Evolutionary conservation across 2,329 filamentous ascomycete species (phyloP), one percentile per base, ranked within the genome.

Genomic region (Pseudogymnoascus pannorum): DNA sequence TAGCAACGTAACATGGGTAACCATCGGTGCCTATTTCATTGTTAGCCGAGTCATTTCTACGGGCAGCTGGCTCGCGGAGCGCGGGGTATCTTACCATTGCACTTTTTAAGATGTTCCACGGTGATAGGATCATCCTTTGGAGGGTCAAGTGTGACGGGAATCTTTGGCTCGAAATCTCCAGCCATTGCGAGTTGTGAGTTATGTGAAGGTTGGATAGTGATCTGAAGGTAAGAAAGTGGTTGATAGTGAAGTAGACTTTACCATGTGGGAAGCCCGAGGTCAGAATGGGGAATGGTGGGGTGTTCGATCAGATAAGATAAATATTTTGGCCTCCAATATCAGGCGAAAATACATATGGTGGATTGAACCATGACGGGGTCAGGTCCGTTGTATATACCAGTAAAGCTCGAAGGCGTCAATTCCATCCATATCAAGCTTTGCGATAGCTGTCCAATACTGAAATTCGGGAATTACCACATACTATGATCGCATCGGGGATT

Each of bases 101-200:
- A 91, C 73, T 88, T 87, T 38, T 87, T 81, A 64, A 99, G 81
- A 69, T 93, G 86, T 62, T 94, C 89, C 1, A 81, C 71, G n/a
- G 87, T 86, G 69, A 99, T 97, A 36, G 84, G 83, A 70, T 97
- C 92, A 72, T 91, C 83, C 77, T 95, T 97, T 12, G 94, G 94
- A 36, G 91, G 87, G 62, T 88, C 81, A 63, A 99, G 84, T 62
- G 86, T 77, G 63, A 94, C 87, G 2, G 89, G 82, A 26, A 78
- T 77, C 75, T 94, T 95, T 44, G 91, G 91, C 72, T 89, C 87
- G 69, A 95, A 95, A 68, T 83, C 87, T 65, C 80, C 82, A 64
- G 80, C 73, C 83, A 86, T 86, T 31, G 26, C 20, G 31, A 18
- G 16, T 54, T 31, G 20, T 54, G 26, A n/a, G 48, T 54, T 54